Base-by-base conservation (phyloP, 495 filamentous ascomycete genomes). In the Penicillium argentinense region DNA sequence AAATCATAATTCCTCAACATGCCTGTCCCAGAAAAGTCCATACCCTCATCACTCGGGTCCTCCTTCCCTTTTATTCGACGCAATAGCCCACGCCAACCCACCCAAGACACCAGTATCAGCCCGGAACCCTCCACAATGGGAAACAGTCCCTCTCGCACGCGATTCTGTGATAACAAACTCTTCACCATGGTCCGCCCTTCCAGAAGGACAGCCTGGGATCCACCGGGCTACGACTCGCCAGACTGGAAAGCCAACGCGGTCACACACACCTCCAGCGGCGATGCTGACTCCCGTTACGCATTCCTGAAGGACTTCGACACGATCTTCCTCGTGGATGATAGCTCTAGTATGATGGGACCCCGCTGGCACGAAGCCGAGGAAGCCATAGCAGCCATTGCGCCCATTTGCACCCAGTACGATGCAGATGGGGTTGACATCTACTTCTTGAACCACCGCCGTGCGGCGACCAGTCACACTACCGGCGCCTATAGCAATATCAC, bases 241-340 rank as follows among this genome's bases (percentile, higher is more conserved):
- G 12, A 39, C 29, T 39, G 39, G 12, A 28, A 27, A 14, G 18
- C 45, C 9, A 25, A 51, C 23, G 11, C 19, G 17, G 33, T 37
- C 25, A 29, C 25, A 27, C 39, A 19, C 33, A 45, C 14, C 26
- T 36, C 41, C 3, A 19, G 27, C 32, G 36, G n/a, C 32, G 47
- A 50, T 36, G 4, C 18, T 6, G 69, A 73, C 42, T 64, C 64
- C 4, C 80, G 74, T 1, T 95, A 89, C 62, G 77, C 81, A n/a
- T 95, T 96, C 67, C 88, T 97, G 19, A 53, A 55, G n/a, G 76
- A 77, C 38, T 97, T 96, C 67, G 89, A 97, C 75, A 97, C 91
- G 22, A 67, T 92, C 44, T 93, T 98, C 72, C 71, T 98, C 0
- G 89, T 98, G 63, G 93, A 98, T 63, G 93, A 98, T 77, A 89